These are phyloP conservation scores for Podaxis sp. DNA, from an alignment of 768 basidiomycete genomes.

Conservation along the genomic window DNA sequence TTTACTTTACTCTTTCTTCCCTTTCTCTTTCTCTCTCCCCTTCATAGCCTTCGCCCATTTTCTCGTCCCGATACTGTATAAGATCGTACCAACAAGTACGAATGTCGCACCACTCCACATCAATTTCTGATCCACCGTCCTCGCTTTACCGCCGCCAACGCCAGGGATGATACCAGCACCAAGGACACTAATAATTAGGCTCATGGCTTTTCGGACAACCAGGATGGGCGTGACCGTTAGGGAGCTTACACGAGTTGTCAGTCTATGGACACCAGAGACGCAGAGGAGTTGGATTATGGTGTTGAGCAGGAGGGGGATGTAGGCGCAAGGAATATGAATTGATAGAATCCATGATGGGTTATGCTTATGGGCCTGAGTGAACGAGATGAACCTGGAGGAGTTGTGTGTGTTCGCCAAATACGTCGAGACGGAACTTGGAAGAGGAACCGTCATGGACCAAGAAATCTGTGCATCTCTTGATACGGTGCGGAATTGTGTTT, in stretches of 20 bases:
- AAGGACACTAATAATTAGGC: slow-evolving; percentile 69
- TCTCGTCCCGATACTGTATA: slow-evolving; percentile 53
- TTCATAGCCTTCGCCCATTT: slow-evolving; percentile 19
- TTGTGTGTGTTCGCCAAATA: slow-evolving; percentile 5
- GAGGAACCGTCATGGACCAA: slow-evolving; percentile 28
- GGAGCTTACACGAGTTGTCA: slow-evolving; percentile 74
- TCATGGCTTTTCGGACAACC: slow-evolving; percentile 79
- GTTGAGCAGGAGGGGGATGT: slow-evolving; percentile 69
- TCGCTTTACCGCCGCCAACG: slow-evolving; percentile 15
- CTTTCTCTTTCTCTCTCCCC: slow-evolving; percentile 22
- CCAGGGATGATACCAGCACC: slow-evolving; percentile 33
- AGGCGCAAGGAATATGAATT: slow-evolving; percentile 56
- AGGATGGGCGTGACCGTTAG: slow-evolving; percentile 79
- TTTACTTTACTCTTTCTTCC: neutral
- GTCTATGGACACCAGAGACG: slow-evolving; percentile 81
- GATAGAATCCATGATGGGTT: slow-evolving; percentile 21
- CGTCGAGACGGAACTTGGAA: slow-evolving; percentile 12
- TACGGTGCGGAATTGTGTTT: slow-evolving; percentile 42
- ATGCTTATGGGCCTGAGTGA: slow-evolving; percentile 33
- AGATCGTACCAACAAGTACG: slow-evolving; percentile 71
- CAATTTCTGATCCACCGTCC: slow-evolving; percentile 33
- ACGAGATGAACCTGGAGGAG: slow-evolving; percentile 33
- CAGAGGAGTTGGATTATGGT: slow-evolving; percentile 84
- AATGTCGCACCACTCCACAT: slow-evolving; percentile 72
- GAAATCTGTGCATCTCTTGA: slow-evolving; percentile 40